phyloP scores from a whole-genome alignment of 768 basidiomycete species.

The Termitomyces sp. region DNA sequence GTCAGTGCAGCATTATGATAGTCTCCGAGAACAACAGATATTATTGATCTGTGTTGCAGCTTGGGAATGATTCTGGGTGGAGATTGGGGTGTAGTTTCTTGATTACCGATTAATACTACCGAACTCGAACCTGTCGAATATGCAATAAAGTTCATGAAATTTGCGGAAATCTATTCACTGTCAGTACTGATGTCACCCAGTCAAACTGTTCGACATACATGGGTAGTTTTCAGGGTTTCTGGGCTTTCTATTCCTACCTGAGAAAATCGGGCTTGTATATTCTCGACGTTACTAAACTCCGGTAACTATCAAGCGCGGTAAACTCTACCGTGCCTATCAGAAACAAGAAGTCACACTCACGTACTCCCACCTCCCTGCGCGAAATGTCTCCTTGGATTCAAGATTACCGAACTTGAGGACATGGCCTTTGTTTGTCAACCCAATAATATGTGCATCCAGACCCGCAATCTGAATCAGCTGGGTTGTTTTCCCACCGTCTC shows the following conservation, averaged over 20 bases:
- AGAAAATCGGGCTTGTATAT: conserved; percentile 29
- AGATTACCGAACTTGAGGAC: conserved; percentile 59
- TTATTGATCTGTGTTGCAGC: conserved; percentile 72
- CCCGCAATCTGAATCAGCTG: conserved; percentile 78
- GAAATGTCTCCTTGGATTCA: conserved; percentile 29
- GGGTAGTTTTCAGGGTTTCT: conserved; percentile 59
- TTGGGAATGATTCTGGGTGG: conserved; percentile 61
- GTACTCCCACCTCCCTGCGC: conserved; percentile 59
- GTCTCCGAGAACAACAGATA: conserved; percentile 87
- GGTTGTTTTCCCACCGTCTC: conserved; percentile 23
- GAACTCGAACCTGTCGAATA: conserved; percentile 70
- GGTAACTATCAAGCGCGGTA: conserved; percentile 45
- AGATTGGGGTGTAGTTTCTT: conserved; percentile 33
- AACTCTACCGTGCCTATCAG: neutral
- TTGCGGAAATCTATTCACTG: conserved; percentile 70
- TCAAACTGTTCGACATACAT: conserved; percentile 44
- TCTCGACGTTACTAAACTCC: conserved; percentile 59
- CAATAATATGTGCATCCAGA: conserved; percentile 66
- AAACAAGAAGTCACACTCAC: conserved; percentile 32
- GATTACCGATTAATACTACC: conserved; percentile 68
- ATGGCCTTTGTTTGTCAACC: conserved; percentile 74
- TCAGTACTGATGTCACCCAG: neutral
- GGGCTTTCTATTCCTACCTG: conserved; percentile 25
- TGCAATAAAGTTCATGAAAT: conserved; percentile 76
- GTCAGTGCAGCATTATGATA: conserved; percentile 90